Base-by-base conservation (phyloP, 495 filamentous ascomycete genomes). In the Talaromyces liani region DNA sequence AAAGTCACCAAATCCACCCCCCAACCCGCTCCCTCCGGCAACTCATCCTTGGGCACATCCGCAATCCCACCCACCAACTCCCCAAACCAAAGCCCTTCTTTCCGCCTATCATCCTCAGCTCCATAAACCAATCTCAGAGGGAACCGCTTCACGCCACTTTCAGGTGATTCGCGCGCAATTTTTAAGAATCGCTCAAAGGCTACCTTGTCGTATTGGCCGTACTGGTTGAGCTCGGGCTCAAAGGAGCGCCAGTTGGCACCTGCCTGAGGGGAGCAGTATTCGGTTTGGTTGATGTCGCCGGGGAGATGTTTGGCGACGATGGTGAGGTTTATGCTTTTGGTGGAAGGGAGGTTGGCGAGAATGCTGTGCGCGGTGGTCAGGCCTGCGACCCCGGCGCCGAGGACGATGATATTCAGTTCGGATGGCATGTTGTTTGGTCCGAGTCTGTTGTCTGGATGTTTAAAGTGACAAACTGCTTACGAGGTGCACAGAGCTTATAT, bases 361-460 rank as follows among this genome's bases (percentile, higher is more conserved):
- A 62, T 18, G 24, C 39, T 53, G 27, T 53, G 20, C 2, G 60
- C 60, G 16, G 60, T 62, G 1, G 60, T 62, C 4, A 62, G 81
- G 70, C 60, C 60, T 20, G 41, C 29, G 12, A 62, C 60, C 16
- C 60, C 60, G n/a, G 60, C 60, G 45, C 60, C 60, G 20, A 62
- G 25, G n/a, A 62, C 45, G 29, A 62, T 22, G 27, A 62, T 25
- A 16, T 58, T 55, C 24, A 55, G 22, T 14, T 55, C 51, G 51
- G 25, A 14, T 24, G 51, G 24, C 51, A 55, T 55, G 6, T 55
- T 29, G 10, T 14, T 14, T 27, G 49, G 7, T 53, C 24, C 24
- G 49, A 20, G n/a, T 12, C 22, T 53, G 6, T 10, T 25, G 49
- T 53, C 9, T 53, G 49, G 14, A 16, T 41, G 36, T 41, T 31